These are phyloP conservation scores for Penicillium steckii DNA, from an alignment of 495 filamentous ascomycete genomes.

Conservation along the genomic window DNA sequence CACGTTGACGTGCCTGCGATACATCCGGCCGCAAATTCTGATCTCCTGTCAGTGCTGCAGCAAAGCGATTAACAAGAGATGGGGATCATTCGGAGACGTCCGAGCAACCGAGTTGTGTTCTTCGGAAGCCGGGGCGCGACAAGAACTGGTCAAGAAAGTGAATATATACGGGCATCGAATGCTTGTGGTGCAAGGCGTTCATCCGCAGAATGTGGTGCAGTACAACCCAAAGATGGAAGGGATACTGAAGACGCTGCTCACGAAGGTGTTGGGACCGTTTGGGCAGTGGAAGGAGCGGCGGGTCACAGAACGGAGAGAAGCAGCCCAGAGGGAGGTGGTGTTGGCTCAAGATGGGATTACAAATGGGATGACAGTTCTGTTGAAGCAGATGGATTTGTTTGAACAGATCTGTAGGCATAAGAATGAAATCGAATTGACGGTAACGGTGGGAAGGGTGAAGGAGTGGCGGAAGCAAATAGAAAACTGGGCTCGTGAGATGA, in stretches of 20 bases:
- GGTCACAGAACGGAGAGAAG: constrained; percentile 4
- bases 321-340: constrained; percentile 1
- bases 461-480: constrained; percentile 4
- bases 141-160: constrained; percentile 1
- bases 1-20: neutral
- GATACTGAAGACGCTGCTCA: neutral
- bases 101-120: neutral
- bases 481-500: constrained; percentile 1
- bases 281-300: constrained; percentile 3
- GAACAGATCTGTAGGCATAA: constrained; percentile 5
- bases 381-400: constrained; percentile 5
- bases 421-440: constrained; percentile 4
- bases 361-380: constrained; percentile 3
- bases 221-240: neutral
- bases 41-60: constrained; percentile 7
- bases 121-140: constrained; percentile 1
- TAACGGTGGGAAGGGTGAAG: constrained; percentile 5
- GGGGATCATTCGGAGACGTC: neutral
- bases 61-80: constrained; percentile 3
- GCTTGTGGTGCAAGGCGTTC: constrained; percentile 1
- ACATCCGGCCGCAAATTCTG: neutral
- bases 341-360: constrained; percentile 1
- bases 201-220: constrained; percentile 1
- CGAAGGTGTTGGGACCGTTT: constrained; percentile 3
- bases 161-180: constrained; percentile 1